Base-by-base conservation (phyloP, 169 alveolate species). In the Perkinsus olseni region DNA sequence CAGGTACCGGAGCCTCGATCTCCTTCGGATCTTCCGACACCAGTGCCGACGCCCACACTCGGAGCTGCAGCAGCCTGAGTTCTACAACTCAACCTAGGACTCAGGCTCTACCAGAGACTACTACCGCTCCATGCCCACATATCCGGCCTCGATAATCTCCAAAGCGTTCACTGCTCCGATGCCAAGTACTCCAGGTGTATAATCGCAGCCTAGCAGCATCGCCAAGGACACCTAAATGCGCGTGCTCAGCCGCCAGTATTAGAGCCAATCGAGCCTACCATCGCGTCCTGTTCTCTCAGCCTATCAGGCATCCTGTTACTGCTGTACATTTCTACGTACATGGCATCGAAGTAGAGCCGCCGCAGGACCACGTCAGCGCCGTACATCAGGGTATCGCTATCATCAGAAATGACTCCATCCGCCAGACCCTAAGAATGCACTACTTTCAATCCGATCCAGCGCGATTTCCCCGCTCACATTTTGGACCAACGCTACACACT, bases 151-250 rank as follows among this genome's bases (percentile, higher is more conserved):
- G 36, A 98, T 94, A 34, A 97, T 96, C 94, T 98, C 99, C 91
- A 98, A 94, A 0, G 99, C 99, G 94, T 98, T 98, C n/a, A 98
- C 99, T 11, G 98, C 96, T 38, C 99, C 99, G 10, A 98, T 96
- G 3, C 99, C 99, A 82, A 94, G 95, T n/a, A 98, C 99, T 10
- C 99, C 99, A 24, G 96, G 91, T 4, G 99, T 98, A 94, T 98
- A 98, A 94, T 98, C 99, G 91, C 99, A 97, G 11, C 99, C 99
- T 39, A 99, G 97, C 0, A 98, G 95, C 39, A 98, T 92, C 28
- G 99, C 99, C 93, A 98, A 91, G n/a, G 96, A 62, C 13, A 92
- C 45, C 93, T 62, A 62, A 62, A 13, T 24, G 36, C 8, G 31
- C 1, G 8, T 62, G 28, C 28, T 28, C 28, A 8, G 1, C 17